Conservation (phyloP, 2,329 filamentous ascomycete species). For the Cryphonectria naterciae region DNA sequence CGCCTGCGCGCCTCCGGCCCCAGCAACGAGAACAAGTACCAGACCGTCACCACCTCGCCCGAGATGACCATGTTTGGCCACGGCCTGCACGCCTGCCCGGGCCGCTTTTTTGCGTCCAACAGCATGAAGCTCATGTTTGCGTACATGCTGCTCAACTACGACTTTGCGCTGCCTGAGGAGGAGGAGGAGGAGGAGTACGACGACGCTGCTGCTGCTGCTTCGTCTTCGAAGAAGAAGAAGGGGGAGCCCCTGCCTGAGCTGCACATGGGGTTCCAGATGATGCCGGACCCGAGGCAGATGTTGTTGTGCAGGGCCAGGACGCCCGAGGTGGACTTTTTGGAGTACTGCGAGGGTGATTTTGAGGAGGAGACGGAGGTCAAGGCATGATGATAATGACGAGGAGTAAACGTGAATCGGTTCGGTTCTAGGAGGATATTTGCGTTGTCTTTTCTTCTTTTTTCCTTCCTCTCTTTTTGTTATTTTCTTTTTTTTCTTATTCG, state of each 20-base stretch:
- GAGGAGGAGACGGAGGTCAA: not conserved
- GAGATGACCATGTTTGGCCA: slow-evolving; percentile 42
- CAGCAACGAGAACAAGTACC: slow-evolving; percentile 29
- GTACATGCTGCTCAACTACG: slow-evolving; percentile 36
- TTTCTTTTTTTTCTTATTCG: not conserved
- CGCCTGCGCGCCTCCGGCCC: slow-evolving; percentile 38
- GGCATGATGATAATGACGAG: not conserved
- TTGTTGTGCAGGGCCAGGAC: not conserved
- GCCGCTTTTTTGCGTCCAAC: slow-evolving; percentile 44
- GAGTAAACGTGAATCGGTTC: not conserved
- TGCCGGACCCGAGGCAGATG: slow-evolving; percentile 4
- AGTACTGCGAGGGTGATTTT: not conserved
- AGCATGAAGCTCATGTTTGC: slow-evolving; percentile 43
- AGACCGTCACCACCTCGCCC: slow-evolving; percentile 30
- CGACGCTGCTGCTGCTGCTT: too few relatives aligned
- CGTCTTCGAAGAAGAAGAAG: not conserved
- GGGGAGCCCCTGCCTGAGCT: slow-evolving; percentile 34
- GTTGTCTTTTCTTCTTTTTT: not conserved
- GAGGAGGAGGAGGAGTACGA: slow-evolving; percentile 33
- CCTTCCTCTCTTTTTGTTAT: not conserved
- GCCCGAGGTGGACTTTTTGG: slow-evolving; percentile 4
- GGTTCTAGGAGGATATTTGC: not conserved
- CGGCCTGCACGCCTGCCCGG: slow-evolving; percentile 46
- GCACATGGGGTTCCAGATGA: not conserved
- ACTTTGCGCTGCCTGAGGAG: slow-evolving; percentile 29